phyloP scores from a whole-genome alignment of 2,329 filamentous ascomycete species.

The Byssoonygena ceratinophila region DNA sequence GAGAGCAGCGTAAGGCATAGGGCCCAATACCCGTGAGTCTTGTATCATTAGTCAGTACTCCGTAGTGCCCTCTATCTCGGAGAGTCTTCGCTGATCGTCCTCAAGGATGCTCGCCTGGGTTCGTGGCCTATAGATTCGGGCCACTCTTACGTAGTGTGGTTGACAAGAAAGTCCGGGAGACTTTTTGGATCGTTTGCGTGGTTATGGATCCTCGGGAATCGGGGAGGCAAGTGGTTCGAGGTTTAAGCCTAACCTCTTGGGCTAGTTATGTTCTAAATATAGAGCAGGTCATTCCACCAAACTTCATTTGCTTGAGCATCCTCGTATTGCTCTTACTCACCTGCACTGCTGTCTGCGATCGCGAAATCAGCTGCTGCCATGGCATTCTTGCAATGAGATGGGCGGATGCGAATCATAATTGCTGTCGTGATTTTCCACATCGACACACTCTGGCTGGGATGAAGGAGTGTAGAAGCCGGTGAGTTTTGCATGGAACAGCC shows the following conservation, averaged over 20 bases:
- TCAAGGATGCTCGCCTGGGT: background rate
- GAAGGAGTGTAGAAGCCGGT: background rate
- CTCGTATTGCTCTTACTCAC: background rate
- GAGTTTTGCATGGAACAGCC: slow-evolving; percentile 1
- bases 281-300: background rate
- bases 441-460: too few relatives aligned
- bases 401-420: too few relatives aligned
- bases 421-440: too few relatives aligned
- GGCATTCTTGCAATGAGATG: too few relatives aligned
- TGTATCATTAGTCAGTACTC: background rate
- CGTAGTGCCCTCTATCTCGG: background rate
- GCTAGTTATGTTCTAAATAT: slow-evolving; percentile 8
- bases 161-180: background rate
- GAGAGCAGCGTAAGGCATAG: background rate
- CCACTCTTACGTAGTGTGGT: background rate
- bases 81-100: background rate
- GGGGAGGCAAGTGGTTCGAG: slow-evolving; percentile 1
- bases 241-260: background rate
- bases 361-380: too few relatives aligned
- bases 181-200: background rate
- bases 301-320: background rate
- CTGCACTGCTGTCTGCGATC: background rate
- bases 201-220: slow-evolving; percentile 2
- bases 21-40: background rate
- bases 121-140: background rate